phyloP scores from a whole-genome alignment of 768 basidiomycete species.

The Amanita molliuscula region DNA sequence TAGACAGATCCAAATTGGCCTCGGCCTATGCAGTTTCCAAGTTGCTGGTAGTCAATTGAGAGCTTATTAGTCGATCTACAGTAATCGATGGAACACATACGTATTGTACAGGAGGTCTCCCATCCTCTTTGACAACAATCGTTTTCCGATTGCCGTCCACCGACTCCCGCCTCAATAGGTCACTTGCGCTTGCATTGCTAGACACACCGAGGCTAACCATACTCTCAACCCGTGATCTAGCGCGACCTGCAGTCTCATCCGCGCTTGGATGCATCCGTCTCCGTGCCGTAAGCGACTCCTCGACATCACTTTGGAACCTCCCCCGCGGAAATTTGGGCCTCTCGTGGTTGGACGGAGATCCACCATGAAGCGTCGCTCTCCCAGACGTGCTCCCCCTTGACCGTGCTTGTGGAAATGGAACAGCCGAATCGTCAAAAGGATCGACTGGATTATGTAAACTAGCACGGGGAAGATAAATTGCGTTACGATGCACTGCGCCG shows the following conservation, averaged over 20 bases:
- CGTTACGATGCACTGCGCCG: conserved; percentile 27
- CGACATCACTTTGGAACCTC: conserved; percentile 68
- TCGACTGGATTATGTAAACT: conserved; percentile 22
- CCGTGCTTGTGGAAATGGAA: conserved; percentile 58
- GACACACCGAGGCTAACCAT: conserved; percentile 51
- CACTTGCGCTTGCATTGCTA: conserved; percentile 50
- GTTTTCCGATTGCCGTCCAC: conserved; percentile 61
- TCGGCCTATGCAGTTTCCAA: conserved; percentile 94
- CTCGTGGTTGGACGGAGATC: conserved; percentile 20
- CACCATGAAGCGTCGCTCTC: conserved; percentile 22
- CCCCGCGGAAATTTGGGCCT: conserved; percentile 39
- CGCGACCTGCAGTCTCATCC: conserved; percentile 51
- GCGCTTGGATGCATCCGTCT: conserved; percentile 53
- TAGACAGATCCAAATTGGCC: conserved; percentile 98
- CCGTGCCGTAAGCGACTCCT: conserved; percentile 36
- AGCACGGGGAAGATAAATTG: conserved; percentile 30
- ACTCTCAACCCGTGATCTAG: conserved; percentile 61
- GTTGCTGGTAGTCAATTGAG: conserved; percentile 50
- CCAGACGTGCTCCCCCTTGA: conserved; percentile 38
- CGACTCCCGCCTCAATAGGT: conserved; percentile 50
- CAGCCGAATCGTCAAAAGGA: conserved; percentile 27
- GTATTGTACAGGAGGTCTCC: conserved; percentile 69
- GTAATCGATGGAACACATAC: conserved; percentile 35
- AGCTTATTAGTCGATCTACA: neutral
- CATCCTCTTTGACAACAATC: conserved; percentile 71